Base-by-base conservation (phyloP, 768 basidiomycete genomes). In the Panaeolus papilionaceus region DNA sequence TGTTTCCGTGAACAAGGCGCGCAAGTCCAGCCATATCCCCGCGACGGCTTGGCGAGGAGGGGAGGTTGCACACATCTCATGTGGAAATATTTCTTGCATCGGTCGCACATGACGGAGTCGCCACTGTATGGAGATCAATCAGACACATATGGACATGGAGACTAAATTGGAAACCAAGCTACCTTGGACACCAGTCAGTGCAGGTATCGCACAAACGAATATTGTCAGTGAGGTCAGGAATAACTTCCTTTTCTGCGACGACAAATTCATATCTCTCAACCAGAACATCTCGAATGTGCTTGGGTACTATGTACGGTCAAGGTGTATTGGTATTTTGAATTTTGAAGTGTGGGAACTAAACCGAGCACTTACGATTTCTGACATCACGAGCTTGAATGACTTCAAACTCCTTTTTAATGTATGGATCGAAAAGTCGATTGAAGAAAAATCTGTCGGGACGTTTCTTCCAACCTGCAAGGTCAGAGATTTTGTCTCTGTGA, bases 21-120 rank as follows among this genome's bases (percentile, higher is more conserved):
- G 73, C 97, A 99, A 10, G 95, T 95, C 97, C 97, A 99, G 23
- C 94, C 95, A 79, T 98, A 99, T 54, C 97, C 97, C 69, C 95
- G 89, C 26, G 95, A 94, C 14, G 97, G 97, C 78, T 98, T 98
- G 2, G 92, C 92, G 18, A 86, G 82, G 8, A 99, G 81, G 2
- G 97, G 97, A 26, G 97, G 97, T 70, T 94, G 92, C 64, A 98
- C 92, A 76, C 97, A 99, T 66, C 84, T 78, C 92, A 98, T 97
- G 79, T 99, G 97, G 81, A 96, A 99, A 80, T 90, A 93, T 65
- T 88, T 88, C 81, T 95, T 94, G 86, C 97, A 99, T 61, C 91
- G 85, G 76, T 94, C 93, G 81, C 95, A 97, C 75, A 90, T 91
- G 64, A 97, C 93, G 8, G 92, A 91, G 73, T 96, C 95, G 69